Base-by-base conservation (phyloP, 176 grass and related monocot genomes). In the Aechmea fasciata region DNA sequence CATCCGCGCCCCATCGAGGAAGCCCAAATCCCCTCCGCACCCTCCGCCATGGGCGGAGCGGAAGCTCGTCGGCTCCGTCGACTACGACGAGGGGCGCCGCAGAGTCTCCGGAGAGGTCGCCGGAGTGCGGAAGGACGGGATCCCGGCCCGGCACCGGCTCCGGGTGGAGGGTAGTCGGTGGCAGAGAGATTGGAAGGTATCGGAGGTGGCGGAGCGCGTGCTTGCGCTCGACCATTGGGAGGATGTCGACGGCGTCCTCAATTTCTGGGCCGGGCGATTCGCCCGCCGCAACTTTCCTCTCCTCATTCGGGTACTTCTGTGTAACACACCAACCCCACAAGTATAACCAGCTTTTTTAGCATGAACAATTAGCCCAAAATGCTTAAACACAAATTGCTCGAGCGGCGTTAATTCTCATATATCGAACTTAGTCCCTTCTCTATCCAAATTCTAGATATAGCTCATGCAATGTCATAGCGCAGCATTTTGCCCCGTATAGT, bases 111-210 rank as follows among this genome's bases (percentile, higher is more conserved):
- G 48, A 70, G 84, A 90, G 84, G 82, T 92, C 19, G 63, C 70
- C 17, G 93, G 93, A 20, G 75, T 87, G 33, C 55, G 85, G 11
- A 79, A 76, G 61, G 84, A 86, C 41, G 49, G 78, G 19, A 91
- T 92, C 62, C 86, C 89, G 1, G 71, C 79, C 6, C 71, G 80
- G 65, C 76, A 92, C 80, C 85, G 83, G 48, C 83, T 80, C 24
- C 82, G 74, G 28, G 76, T 96, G 1, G 85, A 89, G 54, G 92
- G 80, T 3, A 81, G 41, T 68, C 78, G 83, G 67, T 80, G 84
- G 77, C 89, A 97, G 54, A 57, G 68, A 65, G 86, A 92, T 67
- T 97, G 89, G 89, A 87, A 86, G 68, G 83, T 97, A 68, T 90
- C 93, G 19, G 79, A 97, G 84, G 86, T 67, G 52, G 84, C 71